Conservation (phyloP, 2,329 filamentous ascomycete genomes). For the Pseudogymnoascus sp. region DNA sequence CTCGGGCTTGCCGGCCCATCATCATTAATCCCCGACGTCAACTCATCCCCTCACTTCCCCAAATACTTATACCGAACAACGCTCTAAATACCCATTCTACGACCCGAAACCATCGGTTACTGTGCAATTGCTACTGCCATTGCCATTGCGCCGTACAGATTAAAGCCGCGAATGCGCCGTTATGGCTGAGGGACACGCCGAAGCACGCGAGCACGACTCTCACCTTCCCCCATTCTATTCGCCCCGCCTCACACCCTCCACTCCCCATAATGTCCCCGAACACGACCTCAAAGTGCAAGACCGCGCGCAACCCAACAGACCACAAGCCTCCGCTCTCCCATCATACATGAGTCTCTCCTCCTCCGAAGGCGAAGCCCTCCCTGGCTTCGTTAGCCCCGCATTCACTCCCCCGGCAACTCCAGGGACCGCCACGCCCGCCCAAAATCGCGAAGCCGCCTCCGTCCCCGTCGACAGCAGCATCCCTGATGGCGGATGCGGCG, state of each 20-base stretch:
- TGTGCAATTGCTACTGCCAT: neutral
- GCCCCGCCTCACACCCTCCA: constrained; percentile 25
- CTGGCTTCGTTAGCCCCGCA: constrained; percentile 67
- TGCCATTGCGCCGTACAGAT: neutral
- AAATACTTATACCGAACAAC: constrained; percentile 1
- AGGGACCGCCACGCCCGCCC: constrained; percentile 45
- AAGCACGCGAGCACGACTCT: constrained; percentile 19
- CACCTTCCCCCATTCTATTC: constrained; percentile 29
- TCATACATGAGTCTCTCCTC: constrained; percentile 13
- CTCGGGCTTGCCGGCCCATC: constrained; percentile 6
- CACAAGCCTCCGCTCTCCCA: constrained; percentile 7
- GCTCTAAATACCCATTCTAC: neutral
- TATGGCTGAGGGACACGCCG: constrained; percentile 12
- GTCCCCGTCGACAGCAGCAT: constrained; percentile 52
- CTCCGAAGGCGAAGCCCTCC: constrained; percentile 17
- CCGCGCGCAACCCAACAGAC: neutral
- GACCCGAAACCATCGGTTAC: neutral
- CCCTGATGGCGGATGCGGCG: constrained; percentile 47
- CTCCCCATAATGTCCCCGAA: constrained; percentile 27
- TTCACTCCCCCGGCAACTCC: constrained; percentile 68
- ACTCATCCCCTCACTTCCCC: constrained; percentile 1
- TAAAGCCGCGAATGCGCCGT: constrained; percentile 7
- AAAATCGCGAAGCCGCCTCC: constrained; percentile 23
- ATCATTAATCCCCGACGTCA: constrained; percentile 5
- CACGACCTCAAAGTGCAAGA: constrained; percentile 23